Base-by-base conservation (phyloP, 2,329 filamentous ascomycete species). In the Ascochyta pisi region DNA sequence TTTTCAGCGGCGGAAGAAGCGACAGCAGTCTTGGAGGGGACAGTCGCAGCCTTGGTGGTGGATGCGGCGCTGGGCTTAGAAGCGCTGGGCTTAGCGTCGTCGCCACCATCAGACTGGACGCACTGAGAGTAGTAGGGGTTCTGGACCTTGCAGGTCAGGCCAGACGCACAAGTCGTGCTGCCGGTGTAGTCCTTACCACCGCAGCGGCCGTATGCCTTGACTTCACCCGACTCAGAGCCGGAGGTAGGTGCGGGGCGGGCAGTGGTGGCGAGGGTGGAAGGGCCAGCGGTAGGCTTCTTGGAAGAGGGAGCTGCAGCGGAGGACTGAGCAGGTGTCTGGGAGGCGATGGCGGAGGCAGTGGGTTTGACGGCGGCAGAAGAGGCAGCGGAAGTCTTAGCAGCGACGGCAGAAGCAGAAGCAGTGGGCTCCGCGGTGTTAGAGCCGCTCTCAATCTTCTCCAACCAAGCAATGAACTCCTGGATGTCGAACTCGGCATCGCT, bases 121-220 rank as follows among this genome's bases (percentile, higher is more conserved):
- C 80, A 82, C 73, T 82, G 80, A 37, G 62, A 76, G 71, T 82
- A 82, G 63, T 76, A 82, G 2, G 70, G 64, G 70, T 82, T 82
- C 54, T 58, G 66, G 4, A 66, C 65, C 47, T 73, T 71, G 71
- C 80, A 82, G 9, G 65, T 67, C 27, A 62, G 65, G 7, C 78
- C 79, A 34, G 66, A 52, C 4, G 71, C 74, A 51, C 80, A 82
- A 24, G 63, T 54, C 0, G 67, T 74, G 13, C 73, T 53, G 24
- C 79, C 79, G 15, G 65, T 76, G 59, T 67, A 81, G 58, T 67
- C 73, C 16, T 68, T 62, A 15, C 80, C 81, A 64, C 79, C 80
- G 60, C 80, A 82, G 62, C 79, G 79, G 33, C 61, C 61, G 56
- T 61, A 71, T 24, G 63, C 61, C 53, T 63, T 55, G 42, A 65